Evolutionary conservation across 306 rosid genomes (phyloP).

Genomic region (Arachis stenosperma): DNA sequence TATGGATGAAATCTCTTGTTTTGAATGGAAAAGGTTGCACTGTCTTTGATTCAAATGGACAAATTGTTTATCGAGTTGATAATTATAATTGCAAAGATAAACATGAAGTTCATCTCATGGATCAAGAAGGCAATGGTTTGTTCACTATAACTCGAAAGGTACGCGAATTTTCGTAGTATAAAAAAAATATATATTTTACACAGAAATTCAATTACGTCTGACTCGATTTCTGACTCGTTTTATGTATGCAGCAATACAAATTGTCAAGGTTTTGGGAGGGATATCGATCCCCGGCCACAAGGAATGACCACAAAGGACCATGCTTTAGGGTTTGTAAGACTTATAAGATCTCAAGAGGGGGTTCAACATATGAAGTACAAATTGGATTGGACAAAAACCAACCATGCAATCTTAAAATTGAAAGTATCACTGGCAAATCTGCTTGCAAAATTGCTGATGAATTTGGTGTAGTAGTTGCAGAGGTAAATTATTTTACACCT

Average conservation of each 20-base stretch:
- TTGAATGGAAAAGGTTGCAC: slow-evolving; percentile 70
- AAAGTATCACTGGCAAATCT: slow-evolving; percentile 49
- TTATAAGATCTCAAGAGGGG: slow-evolving; percentile 47
- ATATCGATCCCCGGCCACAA: slow-evolving; percentile 48
- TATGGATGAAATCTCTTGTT: slow-evolving; percentile 82
- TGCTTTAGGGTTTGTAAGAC: slow-evolving; percentile 54
- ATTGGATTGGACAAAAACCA: slow-evolving; percentile 58
- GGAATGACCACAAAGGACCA: slow-evolving; percentile 44
- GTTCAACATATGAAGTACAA: slow-evolving; percentile 48
- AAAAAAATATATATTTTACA: neutral
- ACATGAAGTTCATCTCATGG: slow-evolving; percentile 74
- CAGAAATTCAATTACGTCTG: too few relatives aligned
- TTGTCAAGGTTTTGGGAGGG: slow-evolving; percentile 67
- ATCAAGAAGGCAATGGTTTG: slow-evolving; percentile 56
- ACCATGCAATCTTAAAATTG: slow-evolving; percentile 48
- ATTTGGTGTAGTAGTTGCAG: slow-evolving; percentile 57
- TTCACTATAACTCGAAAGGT: slow-evolving; percentile 70
- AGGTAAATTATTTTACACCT: slow-evolving; percentile 44
- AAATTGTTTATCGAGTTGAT: slow-evolving; percentile 68
- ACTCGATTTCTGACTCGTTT: too few relatives aligned
- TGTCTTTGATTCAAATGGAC: slow-evolving; percentile 65
- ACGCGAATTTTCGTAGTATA: neutral
- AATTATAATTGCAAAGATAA: slow-evolving; percentile 56
- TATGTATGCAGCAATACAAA: slow-evolving; percentile 46
- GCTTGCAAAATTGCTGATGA: slow-evolving; percentile 59